Conservation (phyloP, 2,329 filamentous ascomycete species). For the Ilyonectria sp. region DNA sequence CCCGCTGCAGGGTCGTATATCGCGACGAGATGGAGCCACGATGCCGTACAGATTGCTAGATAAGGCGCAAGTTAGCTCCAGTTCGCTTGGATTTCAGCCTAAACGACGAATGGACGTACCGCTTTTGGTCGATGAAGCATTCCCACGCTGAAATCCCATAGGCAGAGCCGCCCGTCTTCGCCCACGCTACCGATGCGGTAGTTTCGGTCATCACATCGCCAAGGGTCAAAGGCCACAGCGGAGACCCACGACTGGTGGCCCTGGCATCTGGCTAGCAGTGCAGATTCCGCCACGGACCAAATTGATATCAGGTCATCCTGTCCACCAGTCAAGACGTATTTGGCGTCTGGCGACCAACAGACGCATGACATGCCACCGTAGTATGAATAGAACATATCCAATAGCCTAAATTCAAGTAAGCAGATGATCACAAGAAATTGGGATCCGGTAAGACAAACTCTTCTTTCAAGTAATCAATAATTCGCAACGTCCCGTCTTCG, state of each 20-base stretch:
- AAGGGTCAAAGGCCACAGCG: constrained; percentile 93
- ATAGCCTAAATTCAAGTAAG: constrained; percentile 68
- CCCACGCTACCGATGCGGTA: constrained; percentile 97
- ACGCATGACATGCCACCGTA: constrained; percentile 95
- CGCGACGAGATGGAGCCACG: constrained; percentile 68
- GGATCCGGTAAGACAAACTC: constrained; percentile 70
- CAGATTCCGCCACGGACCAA: constrained; percentile 88
- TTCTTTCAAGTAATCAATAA: constrained; percentile 94
- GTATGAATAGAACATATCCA: constrained; percentile 90
- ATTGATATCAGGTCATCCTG: constrained; percentile 98
- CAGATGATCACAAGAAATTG: not conserved
- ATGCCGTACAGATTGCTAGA: constrained; percentile 54
- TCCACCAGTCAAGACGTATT: constrained; percentile 94
- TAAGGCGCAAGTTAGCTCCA: constrained; percentile 32
- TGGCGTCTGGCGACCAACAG: constrained; percentile 97
- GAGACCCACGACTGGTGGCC: constrained; percentile 98
- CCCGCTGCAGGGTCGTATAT: constrained; percentile 64
- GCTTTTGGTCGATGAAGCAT: constrained; percentile 95
- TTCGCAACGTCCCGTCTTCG: constrained; percentile 89
- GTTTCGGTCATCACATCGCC: constrained; percentile 95
- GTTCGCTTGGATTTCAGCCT: constrained; percentile 9
- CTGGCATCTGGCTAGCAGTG: constrained; percentile 91
- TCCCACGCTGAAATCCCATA: constrained; percentile 98
- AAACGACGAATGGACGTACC: constrained; percentile 64
- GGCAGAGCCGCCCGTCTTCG: constrained; percentile 88